phyloP scores from a whole-genome alignment of 164 flowering plant genomes.

The Aristolochia contorta region DNA sequence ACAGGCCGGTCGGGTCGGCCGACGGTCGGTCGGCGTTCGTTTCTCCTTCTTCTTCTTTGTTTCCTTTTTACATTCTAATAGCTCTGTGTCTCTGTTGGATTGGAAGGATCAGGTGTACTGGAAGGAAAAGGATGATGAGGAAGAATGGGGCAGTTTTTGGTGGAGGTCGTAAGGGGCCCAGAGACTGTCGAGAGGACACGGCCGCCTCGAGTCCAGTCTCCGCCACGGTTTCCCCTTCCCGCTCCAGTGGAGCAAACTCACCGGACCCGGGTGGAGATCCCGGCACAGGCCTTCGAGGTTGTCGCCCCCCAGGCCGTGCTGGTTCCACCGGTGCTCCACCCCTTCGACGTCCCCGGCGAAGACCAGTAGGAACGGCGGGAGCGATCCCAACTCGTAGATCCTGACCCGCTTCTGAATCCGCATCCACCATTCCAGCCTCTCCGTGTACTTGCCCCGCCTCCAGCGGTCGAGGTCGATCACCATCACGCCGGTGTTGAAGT shows the following conservation, averaged over 20 bases:
- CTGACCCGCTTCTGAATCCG: slow-evolving; percentile 22
- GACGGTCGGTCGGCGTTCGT: too few relatives aligned
- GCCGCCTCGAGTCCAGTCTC: slow-evolving; percentile 8
- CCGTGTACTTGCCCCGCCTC: slow-evolving; percentile 25
- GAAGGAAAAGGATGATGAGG: neutral
- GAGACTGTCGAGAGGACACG: slow-evolving; percentile 14
- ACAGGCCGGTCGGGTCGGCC: too few relatives aligned
- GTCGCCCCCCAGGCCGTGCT: slow-evolving; percentile 18
- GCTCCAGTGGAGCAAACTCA: slow-evolving; percentile 19
- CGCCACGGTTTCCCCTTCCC: slow-evolving; percentile 21
- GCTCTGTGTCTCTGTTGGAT: too few relatives aligned
- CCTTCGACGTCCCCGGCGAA: slow-evolving; percentile 16
- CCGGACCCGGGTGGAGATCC: slow-evolving; percentile 15
- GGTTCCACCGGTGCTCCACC: slow-evolving; percentile 18
- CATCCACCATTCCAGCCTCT: slow-evolving; percentile 38
- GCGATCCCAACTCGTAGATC: slow-evolving; percentile 14
- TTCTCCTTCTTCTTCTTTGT: too few relatives aligned
- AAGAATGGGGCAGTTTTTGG: neutral
- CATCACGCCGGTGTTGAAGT: slow-evolving; percentile 49
- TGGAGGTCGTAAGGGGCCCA: slow-evolving; percentile 18
- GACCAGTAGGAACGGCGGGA: slow-evolving; percentile 16
- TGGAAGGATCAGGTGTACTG: slow-evolving; percentile 4
- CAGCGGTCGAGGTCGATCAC: slow-evolving; percentile 30
- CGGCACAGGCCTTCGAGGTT: slow-evolving; percentile 13
- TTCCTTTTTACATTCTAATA: too few relatives aligned